These are phyloP conservation scores for Houttuynia cordata DNA, from an alignment of 164 flowering plant genomes.

Conservation along the genomic window DNA sequence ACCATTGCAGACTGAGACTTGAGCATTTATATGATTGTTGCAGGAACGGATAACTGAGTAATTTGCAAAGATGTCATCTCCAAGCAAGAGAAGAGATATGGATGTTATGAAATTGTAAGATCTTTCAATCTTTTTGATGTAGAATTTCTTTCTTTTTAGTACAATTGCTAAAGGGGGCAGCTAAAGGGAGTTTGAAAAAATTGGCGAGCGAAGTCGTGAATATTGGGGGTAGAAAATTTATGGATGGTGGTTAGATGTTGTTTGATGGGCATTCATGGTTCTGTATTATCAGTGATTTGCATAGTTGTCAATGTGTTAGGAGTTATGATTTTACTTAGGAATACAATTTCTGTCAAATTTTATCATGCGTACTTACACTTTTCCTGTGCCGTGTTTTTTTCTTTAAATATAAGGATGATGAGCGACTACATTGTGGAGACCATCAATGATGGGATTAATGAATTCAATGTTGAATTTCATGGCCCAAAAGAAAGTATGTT, in stretches of 20 bases:
- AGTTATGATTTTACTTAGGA: too few species aligned
- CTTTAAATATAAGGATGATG: constrained; percentile 61
- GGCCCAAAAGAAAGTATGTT: constrained; percentile 91
- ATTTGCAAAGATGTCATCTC: constrained; percentile 31
- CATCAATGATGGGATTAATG: constrained; percentile 76
- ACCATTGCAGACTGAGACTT: neutral
- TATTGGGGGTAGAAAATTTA: neutral
- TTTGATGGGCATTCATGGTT: neutral
- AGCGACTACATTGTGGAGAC: constrained; percentile 83
- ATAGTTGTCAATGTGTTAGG: neutral
- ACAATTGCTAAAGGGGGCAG: too few species aligned
- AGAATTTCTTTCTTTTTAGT: too few species aligned
- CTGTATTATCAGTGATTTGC: neutral
- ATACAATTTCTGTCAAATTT: neutral
- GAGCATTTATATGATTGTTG: neutral
- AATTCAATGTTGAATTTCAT: constrained; percentile 84
- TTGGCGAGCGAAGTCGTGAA: neutral
- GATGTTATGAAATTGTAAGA: constrained; percentile 50
- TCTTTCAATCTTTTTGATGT: neutral
- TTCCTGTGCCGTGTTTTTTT: neutral
- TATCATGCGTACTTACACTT: neutral
- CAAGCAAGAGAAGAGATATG: constrained; percentile 46
- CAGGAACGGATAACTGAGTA: neutral
- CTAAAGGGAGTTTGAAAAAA: too few species aligned
- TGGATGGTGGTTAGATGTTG: neutral